phyloP scores from a whole-genome alignment of 2,329 filamentous ascomycete genomes.

The Metarhizium brunneum region DNA sequence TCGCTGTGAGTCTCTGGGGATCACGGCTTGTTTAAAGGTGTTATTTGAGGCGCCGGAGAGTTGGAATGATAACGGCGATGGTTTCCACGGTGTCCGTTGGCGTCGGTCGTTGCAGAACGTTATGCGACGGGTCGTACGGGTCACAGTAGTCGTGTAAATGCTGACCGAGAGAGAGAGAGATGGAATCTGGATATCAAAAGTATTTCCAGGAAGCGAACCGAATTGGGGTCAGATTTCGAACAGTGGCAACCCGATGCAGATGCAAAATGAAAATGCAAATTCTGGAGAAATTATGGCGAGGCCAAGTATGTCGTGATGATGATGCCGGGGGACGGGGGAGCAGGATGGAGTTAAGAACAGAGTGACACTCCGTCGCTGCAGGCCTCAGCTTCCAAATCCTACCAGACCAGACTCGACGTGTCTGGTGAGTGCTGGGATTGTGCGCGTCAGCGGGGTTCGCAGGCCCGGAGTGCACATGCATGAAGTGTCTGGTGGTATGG shows the following conservation, averaged over 20 bases:
- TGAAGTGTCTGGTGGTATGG: no score
- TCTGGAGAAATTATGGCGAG: not conserved
- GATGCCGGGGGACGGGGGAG: not conserved
- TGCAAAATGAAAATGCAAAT: no score
- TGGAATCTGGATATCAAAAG: not conserved
- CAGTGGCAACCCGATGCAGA: not conserved
- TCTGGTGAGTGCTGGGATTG: constrained; percentile 4
- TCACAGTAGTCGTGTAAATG: not conserved
- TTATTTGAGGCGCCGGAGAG: constrained; percentile 27
- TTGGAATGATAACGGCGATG: not conserved
- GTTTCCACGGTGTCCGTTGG: constrained; percentile 1
- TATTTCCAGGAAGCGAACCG: not conserved
- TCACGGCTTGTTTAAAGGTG: constrained; percentile 91
- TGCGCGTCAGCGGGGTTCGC: constrained; percentile 12
- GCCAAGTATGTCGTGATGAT: not conserved
- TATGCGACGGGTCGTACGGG: not conserved
- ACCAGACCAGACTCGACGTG: no score
- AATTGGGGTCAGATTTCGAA: not conserved
- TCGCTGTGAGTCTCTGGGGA: constrained; percentile 78
- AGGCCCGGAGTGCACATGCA: not conserved
- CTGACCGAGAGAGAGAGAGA: not conserved
- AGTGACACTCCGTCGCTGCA: not conserved
- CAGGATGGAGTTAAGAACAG: not conserved
- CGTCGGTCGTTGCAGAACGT: not conserved
- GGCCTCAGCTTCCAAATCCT: no score